phyloP scores from a whole-genome alignment of 805 yeast species.

The Kregervanrija fluxuum region DNA sequence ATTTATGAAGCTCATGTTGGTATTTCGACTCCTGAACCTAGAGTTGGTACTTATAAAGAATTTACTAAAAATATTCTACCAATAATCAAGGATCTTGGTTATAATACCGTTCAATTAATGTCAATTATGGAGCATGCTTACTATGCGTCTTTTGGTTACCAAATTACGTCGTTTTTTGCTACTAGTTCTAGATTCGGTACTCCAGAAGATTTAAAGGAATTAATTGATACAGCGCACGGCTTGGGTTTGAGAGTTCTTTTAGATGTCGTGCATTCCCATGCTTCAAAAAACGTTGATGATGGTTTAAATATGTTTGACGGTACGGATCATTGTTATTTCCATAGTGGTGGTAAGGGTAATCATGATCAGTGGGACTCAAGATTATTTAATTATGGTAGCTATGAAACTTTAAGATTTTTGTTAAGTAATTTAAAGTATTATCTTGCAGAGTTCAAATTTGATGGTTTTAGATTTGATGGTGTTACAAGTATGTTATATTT shows the following conservation, averaged over 20 bases:
- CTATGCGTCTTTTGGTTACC: constrained; percentile 97
- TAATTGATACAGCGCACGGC: constrained; percentile 87
- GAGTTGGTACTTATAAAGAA: constrained; percentile 77
- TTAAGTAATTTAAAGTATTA: constrained; percentile 79
- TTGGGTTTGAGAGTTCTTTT: constrained; percentile 79
- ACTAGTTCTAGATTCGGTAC: constrained; percentile 86
- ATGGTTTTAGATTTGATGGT: constrained; percentile 96
- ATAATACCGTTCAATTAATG: constrained; percentile 92
- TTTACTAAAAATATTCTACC: constrained; percentile 79
- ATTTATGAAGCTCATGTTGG: constrained; percentile 96
- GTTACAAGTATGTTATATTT: constrained; percentile 87
- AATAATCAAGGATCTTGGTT: constrained; percentile 76
- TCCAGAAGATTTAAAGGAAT: constrained; percentile 88
- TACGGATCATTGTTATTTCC: constrained; percentile 91
- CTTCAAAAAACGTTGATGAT: constrained; percentile 89
- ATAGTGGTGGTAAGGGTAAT: constrained; percentile 74
- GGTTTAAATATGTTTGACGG: constrained; percentile 94
- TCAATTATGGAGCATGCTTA: constrained; percentile 99
- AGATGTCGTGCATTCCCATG: constrained; percentile 94
- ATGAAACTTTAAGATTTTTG: constrained; percentile 84
- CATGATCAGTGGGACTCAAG: constrained; percentile 97
- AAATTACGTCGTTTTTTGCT: constrained; percentile 88
- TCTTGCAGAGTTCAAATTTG: constrained; percentile 77
- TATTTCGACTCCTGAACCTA: constrained; percentile 85
- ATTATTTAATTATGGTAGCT: constrained; percentile 82